phyloP scores from a whole-genome alignment of 139 green algal species.

The Haematococcus lacustris region DNA sequence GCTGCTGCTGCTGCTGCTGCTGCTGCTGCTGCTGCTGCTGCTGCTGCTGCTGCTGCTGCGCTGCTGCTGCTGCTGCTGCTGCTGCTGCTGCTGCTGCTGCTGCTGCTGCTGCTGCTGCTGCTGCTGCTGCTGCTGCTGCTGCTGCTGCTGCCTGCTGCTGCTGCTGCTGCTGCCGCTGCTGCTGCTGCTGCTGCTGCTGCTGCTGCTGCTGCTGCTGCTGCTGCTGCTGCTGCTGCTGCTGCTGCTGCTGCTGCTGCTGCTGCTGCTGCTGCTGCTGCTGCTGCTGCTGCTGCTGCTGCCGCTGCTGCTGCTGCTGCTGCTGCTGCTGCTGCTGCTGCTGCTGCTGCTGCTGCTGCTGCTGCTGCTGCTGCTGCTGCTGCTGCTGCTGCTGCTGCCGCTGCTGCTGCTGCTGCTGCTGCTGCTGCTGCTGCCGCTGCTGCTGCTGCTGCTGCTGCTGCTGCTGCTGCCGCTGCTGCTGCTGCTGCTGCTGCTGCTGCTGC shows the following conservation, averaged over 20 bases:
- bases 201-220: neutral
- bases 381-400: neutral
- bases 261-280: neutral
- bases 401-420: neutral
- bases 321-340: neutral
- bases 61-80: too few species aligned
- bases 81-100: neutral
- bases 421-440: neutral
- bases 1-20: neutral
- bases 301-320: neutral
- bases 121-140: neutral
- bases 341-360: neutral
- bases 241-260: neutral
- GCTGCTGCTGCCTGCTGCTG: too few species aligned
- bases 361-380: neutral
- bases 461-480: neutral
- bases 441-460: neutral
- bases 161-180: neutral
- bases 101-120: neutral
- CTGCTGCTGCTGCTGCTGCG: too few species aligned
- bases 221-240: neutral
- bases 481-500: neutral
- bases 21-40: neutral
- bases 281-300: neutral
- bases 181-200: neutral